These are phyloP conservation scores for Pseudogymnoascus sp. DNA, from an alignment of 2,329 filamentous ascomycete genomes.

Conservation along the genomic window DNA sequence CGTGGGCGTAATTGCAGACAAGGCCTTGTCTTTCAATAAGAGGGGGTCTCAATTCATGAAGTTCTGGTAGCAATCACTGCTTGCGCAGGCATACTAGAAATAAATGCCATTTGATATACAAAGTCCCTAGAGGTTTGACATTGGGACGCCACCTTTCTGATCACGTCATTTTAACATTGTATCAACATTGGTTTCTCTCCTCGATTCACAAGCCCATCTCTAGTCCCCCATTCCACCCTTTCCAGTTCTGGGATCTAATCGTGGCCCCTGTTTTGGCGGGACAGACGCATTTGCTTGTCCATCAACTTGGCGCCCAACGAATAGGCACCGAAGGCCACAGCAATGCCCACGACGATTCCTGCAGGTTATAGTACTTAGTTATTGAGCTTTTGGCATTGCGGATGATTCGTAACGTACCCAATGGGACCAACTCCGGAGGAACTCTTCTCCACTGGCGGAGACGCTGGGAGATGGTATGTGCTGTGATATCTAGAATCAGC, in stretches of 20 bases:
- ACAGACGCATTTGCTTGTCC: slow-evolving; percentile 88
- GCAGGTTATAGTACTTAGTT: slow-evolving; percentile 32
- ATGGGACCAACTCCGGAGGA: slow-evolving; percentile 87
- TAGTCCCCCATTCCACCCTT: not conserved
- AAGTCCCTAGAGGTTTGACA: slow-evolving; percentile 8
- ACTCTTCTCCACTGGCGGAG: slow-evolving; percentile 83
- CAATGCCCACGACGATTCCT: slow-evolving; percentile 80
- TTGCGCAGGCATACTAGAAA: not conserved
- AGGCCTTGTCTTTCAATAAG: not conserved
- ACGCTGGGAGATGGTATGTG: slow-evolving; percentile 94
- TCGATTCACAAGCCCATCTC: not conserved
- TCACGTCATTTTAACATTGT: slow-evolving; percentile 6
- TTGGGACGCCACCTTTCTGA: slow-evolving; percentile 6
- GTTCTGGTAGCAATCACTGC: not conserved
- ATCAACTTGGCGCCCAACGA: slow-evolving; percentile 74
- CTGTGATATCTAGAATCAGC: slow-evolving; percentile 41
- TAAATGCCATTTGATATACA: slow-evolving; percentile 8
- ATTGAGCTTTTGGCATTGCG: slow-evolving; percentile 12
- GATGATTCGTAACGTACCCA: slow-evolving; percentile 57
- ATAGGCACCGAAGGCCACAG: slow-evolving; percentile 74
- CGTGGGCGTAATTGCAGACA: not conserved
- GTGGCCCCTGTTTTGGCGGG: slow-evolving; percentile 49
- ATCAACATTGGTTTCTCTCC: slow-evolving; percentile 8
- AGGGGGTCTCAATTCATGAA: not conserved
- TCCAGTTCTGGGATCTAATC: slow-evolving; percentile 21